Conservation (phyloP, 768 basidiomycete species). For the Termitomyces bulborhizus region DNA sequence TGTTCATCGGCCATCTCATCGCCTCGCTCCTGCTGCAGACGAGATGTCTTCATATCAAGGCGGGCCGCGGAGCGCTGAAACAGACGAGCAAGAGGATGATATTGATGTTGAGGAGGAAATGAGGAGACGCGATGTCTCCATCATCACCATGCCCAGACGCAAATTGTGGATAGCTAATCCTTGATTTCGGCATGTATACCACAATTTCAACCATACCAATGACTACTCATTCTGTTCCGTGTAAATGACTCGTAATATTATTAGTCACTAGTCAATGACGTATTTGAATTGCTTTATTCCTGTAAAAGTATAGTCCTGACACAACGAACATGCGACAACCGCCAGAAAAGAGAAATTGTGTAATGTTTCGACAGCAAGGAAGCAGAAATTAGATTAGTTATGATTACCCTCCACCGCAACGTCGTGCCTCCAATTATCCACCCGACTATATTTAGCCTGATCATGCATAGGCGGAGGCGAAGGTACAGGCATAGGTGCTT, state of each 20-base stretch:
- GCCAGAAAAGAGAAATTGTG: no score
- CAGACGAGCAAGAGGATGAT: constrained; percentile 61
- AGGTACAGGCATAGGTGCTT: constrained; percentile 38
- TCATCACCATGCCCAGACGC: constrained; percentile 71
- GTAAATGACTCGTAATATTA: constrained; percentile 7
- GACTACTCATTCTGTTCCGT: background rate
- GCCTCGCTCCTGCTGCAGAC: constrained; percentile 36
- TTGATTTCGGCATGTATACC: constrained; percentile 6
- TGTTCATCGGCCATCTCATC: constrained; percentile 58
- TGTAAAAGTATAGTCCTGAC: constrained; percentile 7
- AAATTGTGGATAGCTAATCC: constrained; percentile 73
- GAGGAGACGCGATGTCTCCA: constrained; percentile 76
- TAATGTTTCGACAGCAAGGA: background rate
- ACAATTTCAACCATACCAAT: background rate
- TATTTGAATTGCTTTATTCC: constrained; percentile 4
- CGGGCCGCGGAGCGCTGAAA: constrained; percentile 44
- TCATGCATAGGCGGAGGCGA: constrained; percentile 65
- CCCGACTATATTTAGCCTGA: constrained; percentile 57
- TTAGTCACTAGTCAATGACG: constrained; percentile 6
- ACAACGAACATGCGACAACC: background rate
- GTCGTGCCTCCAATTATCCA: constrained; percentile 78
- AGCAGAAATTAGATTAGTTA: background rate
- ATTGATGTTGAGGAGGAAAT: constrained; percentile 83
- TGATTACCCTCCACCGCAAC: constrained; percentile 65
- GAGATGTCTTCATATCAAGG: constrained; percentile 27